These are phyloP conservation scores for Tagetes erecta DNA, from an alignment of 129 eudicot species.

Conservation along the genomic window DNA sequence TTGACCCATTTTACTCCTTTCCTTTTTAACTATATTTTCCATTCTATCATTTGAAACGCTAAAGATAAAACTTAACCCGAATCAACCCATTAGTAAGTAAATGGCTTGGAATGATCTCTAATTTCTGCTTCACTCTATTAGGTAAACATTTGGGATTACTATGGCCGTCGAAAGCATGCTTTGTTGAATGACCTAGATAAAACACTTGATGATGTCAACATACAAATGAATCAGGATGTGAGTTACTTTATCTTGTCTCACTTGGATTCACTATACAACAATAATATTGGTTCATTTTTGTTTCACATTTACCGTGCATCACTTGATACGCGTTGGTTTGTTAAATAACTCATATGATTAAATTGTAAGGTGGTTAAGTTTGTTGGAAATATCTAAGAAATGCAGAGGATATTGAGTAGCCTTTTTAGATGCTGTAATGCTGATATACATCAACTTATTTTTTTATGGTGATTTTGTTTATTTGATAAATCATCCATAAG, in stretches of 20 bases:
- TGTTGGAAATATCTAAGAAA: background rate
- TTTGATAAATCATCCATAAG: background rate
- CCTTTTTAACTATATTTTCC: background rate
- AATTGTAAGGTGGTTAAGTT: background rate
- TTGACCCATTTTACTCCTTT: background rate
- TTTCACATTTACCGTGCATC: background rate
- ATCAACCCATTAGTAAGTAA: background rate
- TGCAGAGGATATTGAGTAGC: background rate
- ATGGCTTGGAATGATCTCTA: background rate
- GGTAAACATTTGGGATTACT: constrained; percentile 85
- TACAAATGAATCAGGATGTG: constrained; percentile 92
- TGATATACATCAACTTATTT: background rate
- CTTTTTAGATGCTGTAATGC: background rate
- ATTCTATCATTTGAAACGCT: background rate
- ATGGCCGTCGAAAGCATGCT: constrained; percentile 66
- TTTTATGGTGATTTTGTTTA: background rate
- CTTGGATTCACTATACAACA: background rate
- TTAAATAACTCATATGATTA: constrained; percentile 2
- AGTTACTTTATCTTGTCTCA: constrained; percentile 33
- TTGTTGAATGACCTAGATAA: constrained; percentile 77
- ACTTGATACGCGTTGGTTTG: background rate
- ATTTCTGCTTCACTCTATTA: constrained; percentile 26
- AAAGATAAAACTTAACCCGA: background rate
- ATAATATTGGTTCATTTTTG: background rate
- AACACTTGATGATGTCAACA: constrained; percentile 85